Percentiles rank a stretch among this genome's conserved stretches.
Conservation (phyloP, 1,284 basidiomycete species). For the Puccinia coronata region DNA sequence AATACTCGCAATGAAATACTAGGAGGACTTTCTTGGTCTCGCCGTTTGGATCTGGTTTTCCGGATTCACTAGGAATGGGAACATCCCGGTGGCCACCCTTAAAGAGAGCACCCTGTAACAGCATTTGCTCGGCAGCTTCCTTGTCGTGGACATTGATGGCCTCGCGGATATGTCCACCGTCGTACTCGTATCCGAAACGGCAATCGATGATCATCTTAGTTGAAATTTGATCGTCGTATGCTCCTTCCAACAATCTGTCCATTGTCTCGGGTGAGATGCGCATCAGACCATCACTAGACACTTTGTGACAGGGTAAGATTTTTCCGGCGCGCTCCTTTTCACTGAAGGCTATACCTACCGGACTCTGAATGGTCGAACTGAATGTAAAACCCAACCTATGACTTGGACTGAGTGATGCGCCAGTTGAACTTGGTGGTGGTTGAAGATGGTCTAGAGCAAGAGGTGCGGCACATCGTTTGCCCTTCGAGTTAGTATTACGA, state of each 20-base stretch:
- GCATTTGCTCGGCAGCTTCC: conserved; percentile 74
- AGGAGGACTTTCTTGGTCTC: conserved; percentile 72
- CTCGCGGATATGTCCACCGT: conserved; percentile 86
- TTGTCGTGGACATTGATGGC: conserved; percentile 91
- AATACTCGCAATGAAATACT: conserved; percentile 98
- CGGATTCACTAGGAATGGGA: conserved; percentile 77
- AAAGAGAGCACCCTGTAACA: conserved; percentile 55
- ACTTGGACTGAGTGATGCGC: neutral
- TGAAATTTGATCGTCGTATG: conserved; percentile 67
- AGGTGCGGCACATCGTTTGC: conserved; percentile 5
- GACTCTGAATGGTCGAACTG: conserved; percentile 32
- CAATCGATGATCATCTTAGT: conserved; percentile 87
- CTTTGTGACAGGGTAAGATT: conserved; percentile 86
- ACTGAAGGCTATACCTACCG: conserved; percentile 65
- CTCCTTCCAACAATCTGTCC: conserved; percentile 71
- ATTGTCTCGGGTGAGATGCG: conserved; percentile 74
- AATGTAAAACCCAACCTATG: neutral
- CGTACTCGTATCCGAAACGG: conserved; percentile 94
- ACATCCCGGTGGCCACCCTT: conserved; percentile 60
- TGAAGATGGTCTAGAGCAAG: neutral
- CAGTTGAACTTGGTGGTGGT: conserved; percentile 6
- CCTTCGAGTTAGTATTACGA: neutral
- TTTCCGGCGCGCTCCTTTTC: conserved; percentile 89
- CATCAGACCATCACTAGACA: conserved; percentile 92
- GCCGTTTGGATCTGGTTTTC: conserved; percentile 64